phyloP scores from a whole-genome alignment of 1,139 yeast species.

The Geotrichum restrictum region DNA sequence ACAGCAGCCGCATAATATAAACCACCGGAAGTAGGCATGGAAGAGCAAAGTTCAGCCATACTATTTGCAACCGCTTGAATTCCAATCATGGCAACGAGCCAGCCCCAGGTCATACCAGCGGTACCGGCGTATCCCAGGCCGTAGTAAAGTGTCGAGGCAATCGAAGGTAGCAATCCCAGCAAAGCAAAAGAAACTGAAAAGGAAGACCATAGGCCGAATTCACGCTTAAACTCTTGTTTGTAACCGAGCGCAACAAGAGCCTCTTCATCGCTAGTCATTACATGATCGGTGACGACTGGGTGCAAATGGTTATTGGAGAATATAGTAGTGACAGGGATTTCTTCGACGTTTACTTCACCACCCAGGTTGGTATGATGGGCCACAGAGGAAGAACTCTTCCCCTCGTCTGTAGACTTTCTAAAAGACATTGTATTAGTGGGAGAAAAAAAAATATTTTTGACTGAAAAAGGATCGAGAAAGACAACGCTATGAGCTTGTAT shows the following conservation, averaged over 20 bases:
- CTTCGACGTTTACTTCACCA: slow-evolving; percentile 30
- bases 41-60: slow-evolving; percentile 57
- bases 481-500: neutral
- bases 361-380: slow-evolving; percentile 20
- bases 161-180: slow-evolving; percentile 64
- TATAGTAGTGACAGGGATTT: slow-evolving; percentile 28
- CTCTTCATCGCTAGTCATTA: slow-evolving; percentile 30
- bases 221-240: slow-evolving; percentile 66
- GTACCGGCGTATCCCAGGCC: slow-evolving; percentile 53
- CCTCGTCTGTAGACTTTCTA: neutral
- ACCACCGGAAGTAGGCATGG: slow-evolving; percentile 68
- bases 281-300: slow-evolving; percentile 31
- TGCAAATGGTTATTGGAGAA: slow-evolving; percentile 27
- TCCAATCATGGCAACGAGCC: slow-evolving; percentile 53
- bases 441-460: neutral
- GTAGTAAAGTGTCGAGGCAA: slow-evolving; percentile 42
- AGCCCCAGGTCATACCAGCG: slow-evolving; percentile 60
- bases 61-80: slow-evolving; percentile 50
- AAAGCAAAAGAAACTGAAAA: slow-evolving; percentile 69
- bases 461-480: neutral
- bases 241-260: slow-evolving; percentile 55
- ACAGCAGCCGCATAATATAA: slow-evolving; percentile 54
- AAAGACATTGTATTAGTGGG: neutral
- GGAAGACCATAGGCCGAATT: slow-evolving; percentile 54
- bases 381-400: neutral